These are phyloP conservation scores for Fraxinus americana DNA, from an alignment of 257 asterid genomes.

Conservation along the genomic window DNA sequence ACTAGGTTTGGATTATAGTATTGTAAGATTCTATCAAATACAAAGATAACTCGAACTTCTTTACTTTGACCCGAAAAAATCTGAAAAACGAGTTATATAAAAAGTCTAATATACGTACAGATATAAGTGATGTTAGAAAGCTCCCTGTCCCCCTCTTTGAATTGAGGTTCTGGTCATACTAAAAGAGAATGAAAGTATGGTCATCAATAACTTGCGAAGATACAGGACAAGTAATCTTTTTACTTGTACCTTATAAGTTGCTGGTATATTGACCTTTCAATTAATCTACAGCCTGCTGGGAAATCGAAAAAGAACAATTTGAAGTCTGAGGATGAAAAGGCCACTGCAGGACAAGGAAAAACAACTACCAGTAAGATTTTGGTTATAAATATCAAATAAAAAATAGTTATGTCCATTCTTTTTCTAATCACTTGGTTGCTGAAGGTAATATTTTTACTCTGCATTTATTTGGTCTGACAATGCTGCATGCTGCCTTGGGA, in stretches of 20 bases:
- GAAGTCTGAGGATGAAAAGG: constrained; percentile 42
- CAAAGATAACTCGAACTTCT: background rate
- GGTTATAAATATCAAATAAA: constrained; percentile 3
- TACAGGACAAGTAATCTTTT: constrained; percentile 9
- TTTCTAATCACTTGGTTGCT: constrained; percentile 4
- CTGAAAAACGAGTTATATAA: background rate
- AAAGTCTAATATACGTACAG: constrained; percentile 1
- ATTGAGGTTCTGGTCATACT: constrained; percentile 15
- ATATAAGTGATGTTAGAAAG: constrained; percentile 20
- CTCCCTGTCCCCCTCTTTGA: constrained; percentile 9
- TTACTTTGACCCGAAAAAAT: background rate
- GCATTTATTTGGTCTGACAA: constrained; percentile 12
- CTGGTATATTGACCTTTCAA: constrained; percentile 21
- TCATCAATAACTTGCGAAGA: constrained; percentile 4
- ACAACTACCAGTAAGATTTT: constrained; percentile 53
- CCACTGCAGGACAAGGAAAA: constrained; percentile 35
- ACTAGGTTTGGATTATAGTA: background rate
- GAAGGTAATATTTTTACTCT: constrained; percentile 6
- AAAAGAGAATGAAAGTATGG: constrained; percentile 4
- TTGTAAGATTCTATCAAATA: background rate
- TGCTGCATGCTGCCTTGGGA: background rate
- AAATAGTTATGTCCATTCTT: constrained; percentile 5
- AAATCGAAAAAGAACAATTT: constrained; percentile 55
- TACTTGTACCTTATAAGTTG: constrained; percentile 17
- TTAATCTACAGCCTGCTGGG: constrained; percentile 82